Conservation (phyloP, 2,329 filamentous ascomycete species). For the Fusarium fracticaudum region DNA sequence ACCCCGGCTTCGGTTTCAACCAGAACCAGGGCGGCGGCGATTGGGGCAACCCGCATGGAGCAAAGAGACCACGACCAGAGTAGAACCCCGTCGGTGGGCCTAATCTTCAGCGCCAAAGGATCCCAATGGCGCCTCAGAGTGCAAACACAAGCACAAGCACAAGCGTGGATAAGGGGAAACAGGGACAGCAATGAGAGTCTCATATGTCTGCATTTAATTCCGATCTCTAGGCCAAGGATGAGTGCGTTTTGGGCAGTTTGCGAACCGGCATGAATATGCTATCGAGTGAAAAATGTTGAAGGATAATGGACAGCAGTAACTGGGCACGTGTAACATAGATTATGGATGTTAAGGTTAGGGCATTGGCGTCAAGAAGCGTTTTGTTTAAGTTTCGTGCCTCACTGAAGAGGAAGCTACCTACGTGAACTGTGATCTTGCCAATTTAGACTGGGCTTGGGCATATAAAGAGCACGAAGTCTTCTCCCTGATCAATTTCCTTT, state of each 20-base stretch:
- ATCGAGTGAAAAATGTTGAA: constrained; percentile 1
- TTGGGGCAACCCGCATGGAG: constrained; percentile 83
- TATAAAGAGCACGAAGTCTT: background rate
- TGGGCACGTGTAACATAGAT: constrained; percentile 40
- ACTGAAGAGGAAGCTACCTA: background rate
- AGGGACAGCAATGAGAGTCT: background rate
- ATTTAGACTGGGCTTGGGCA: background rate
- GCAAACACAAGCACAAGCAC: background rate
- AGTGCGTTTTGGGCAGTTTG: constrained; percentile 2
- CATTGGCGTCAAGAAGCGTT: constrained; percentile 40
- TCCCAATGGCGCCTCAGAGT: background rate
- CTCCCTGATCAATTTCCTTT: background rate
- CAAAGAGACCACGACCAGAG: constrained; percentile 81
- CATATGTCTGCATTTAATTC: background rate
- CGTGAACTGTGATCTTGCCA: background rate
- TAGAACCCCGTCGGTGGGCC: constrained; percentile 43
- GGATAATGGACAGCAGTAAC: constrained; percentile 15
- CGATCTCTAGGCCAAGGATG: background rate
- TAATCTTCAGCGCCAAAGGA: background rate
- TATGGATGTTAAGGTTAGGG: constrained; percentile 42
- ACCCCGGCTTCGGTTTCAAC: constrained; percentile 74
- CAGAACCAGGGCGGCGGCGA: constrained; percentile 60
- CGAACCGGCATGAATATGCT: background rate
- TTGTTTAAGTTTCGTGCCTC: constrained; percentile 33
- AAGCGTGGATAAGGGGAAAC: background rate